Base-by-base conservation (phyloP, 768 basidiomycete species). In the Antrodiella citrinella region DNA sequence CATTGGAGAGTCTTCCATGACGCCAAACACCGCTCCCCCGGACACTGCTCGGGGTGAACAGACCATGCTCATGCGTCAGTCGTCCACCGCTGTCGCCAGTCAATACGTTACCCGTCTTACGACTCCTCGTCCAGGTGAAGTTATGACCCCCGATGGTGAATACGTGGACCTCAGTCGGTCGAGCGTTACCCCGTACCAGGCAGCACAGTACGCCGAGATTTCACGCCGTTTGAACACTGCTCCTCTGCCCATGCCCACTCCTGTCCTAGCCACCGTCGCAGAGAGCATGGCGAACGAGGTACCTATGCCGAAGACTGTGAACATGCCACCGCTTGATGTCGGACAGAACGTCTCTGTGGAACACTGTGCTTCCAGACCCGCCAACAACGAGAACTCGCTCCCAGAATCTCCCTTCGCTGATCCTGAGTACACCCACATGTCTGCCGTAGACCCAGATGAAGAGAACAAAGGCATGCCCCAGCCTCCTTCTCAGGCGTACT, bases 121-220 rank as follows among this genome's bases (percentile, higher is more conserved):
- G 12, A 38, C 46, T n/a, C 21, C 19, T 10, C 18, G 47, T n/a
- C 47, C 46, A 35, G 26, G 39, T 15, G 30, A 41, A 10, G 50
- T 30, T 7, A n/a, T n/a, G n/a, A 45, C 18, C 26, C 43, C 49
- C 18, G 12, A 45, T 19, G 48, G 46, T n/a, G 15, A 38, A 15
- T 86, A 88, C 50, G 71, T 80, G 30, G 81, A 88, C 57, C 69
- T 89, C 39, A 69, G 66, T 59, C 74, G 86, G 41, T 80, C 81
- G 15, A 86, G 84, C 57, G 77, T 86, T 2, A 80, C 84, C 2
- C 85, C 86, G 0, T 85, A 74, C 73, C 86, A 89, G 59, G 86
- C 82, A 38, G 74, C 72, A 0, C 87, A 89, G 62, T 88, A 88
- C 58, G 77, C 72, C 18, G 85, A 83, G 57, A 86, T 87, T 49